Evolutionary conservation across 2,329 filamentous ascomycete species (phyloP).

Genomic region (Fusarium oxysporum): DNA sequence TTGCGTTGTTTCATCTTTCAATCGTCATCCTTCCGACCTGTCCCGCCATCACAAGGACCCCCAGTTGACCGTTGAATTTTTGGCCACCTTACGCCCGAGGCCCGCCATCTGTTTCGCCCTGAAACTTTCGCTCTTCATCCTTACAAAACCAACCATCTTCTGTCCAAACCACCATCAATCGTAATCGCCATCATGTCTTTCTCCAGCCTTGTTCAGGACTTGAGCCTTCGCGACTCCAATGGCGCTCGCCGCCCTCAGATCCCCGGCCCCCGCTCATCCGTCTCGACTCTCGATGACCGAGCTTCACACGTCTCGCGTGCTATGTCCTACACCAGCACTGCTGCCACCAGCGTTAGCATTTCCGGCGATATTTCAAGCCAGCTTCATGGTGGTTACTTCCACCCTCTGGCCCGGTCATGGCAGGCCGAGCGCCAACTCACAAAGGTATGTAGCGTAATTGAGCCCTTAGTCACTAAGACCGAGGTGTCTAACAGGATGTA

Average conservation of each 20-base stretch:
- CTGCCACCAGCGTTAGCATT: slow-evolving; percentile 76
- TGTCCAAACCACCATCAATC: slow-evolving; percentile 16
- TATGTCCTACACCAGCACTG: slow-evolving; percentile 74
- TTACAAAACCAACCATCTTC: slow-evolving; percentile 7
- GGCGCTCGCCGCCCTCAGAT: slow-evolving; percentile 59
- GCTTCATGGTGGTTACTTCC: slow-evolving; percentile 84
- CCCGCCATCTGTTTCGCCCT: background rate
- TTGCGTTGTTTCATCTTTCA: slow-evolving; percentile 9
- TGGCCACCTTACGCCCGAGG: slow-evolving; percentile 35
- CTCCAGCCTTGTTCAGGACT: slow-evolving; percentile 74
- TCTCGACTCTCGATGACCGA: slow-evolving; percentile 69
- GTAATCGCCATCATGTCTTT: slow-evolving; percentile 66
- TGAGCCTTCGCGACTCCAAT: slow-evolving; percentile 68
- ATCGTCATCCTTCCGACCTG: slow-evolving; percentile 27
- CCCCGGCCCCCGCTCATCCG: slow-evolving; percentile 57
- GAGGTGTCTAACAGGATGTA: slow-evolving; percentile 24
- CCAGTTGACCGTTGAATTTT: slow-evolving; percentile 28
- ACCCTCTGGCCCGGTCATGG: slow-evolving; percentile 83
- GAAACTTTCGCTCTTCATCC: slow-evolving; percentile 13
- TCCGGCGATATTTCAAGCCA: slow-evolving; percentile 83
- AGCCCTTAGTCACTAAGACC: background rate
- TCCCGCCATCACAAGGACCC: slow-evolving; percentile 37
- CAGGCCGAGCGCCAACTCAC: slow-evolving; percentile 87
- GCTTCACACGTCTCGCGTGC: slow-evolving; percentile 71
- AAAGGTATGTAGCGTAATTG: slow-evolving; percentile 67